Evolutionary conservation across 2,329 filamentous ascomycete species (phyloP).

Genomic region (Madurella fahalii): DNA sequence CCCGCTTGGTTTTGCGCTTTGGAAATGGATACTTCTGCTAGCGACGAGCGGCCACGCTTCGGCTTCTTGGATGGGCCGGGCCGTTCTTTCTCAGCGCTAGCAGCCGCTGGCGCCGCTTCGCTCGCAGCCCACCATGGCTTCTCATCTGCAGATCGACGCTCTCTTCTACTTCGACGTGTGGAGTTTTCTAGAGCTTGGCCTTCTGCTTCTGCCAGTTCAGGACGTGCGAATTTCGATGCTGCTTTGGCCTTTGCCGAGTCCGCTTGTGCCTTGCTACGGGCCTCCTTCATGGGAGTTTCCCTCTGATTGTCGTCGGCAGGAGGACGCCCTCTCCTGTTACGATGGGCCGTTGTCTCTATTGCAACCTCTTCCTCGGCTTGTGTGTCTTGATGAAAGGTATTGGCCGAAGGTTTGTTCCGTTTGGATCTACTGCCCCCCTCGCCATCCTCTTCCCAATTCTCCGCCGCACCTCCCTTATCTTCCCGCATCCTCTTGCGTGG

Average conservation of each 20-base stretch:
- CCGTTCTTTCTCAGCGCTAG: neutral
- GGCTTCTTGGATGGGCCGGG: neutral
- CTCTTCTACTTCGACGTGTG: conserved; percentile 13
- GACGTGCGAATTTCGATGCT: conserved; percentile 3
- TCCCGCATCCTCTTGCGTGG: conserved; percentile 17
- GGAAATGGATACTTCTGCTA: conserved; percentile 21
- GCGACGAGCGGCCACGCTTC: conserved; percentile 27
- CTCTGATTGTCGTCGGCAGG: conserved; percentile 15
- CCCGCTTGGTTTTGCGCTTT: conserved; percentile 21
- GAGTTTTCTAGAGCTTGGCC: conserved; percentile 1
- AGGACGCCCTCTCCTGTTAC: conserved; percentile 20
- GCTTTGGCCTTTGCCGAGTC: conserved; percentile 6
- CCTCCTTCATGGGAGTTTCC: neutral
- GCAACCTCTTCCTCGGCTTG: neutral
- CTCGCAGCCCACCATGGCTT: conserved; percentile 10
- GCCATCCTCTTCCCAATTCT: neutral
- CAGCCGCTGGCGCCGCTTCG: neutral
- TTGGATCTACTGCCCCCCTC: neutral
- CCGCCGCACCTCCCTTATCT: neutral
- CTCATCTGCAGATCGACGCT: conserved; percentile 12
- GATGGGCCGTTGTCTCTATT: conserved; percentile 1
- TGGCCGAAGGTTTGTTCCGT: neutral
- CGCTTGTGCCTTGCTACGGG: neutral
- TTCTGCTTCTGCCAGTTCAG: conserved; percentile 1
- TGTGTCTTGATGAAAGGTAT: neutral